Conservation (phyloP, 352 stramenopile genomes). For the Thalassiosira oceanica region DNA sequence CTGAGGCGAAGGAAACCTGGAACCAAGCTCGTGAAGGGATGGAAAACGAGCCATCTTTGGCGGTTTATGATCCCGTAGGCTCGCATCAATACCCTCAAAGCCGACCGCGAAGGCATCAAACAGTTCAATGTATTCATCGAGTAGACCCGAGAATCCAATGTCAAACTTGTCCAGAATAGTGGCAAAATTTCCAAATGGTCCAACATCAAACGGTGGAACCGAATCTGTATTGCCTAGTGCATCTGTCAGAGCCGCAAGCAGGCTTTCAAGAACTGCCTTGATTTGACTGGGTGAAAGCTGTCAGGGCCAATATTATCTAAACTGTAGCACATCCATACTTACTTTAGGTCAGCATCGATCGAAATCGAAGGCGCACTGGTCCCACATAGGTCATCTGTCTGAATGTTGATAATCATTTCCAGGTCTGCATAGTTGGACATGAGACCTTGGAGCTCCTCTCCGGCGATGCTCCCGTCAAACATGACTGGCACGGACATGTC, state of each 20-base stretch:
- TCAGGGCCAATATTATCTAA: too few relatives aligned
- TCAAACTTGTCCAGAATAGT: conserved; percentile 5
- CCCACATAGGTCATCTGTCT: conserved; percentile 11
- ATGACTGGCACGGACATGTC: too few relatives aligned
- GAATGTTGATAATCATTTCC: too few relatives aligned
- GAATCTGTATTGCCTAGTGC: too few relatives aligned
- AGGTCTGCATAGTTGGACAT: too few relatives aligned
- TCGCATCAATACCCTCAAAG: too few relatives aligned
- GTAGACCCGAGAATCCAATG: neutral
- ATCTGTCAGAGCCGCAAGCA: conserved; percentile 3
- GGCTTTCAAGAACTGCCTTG: too few relatives aligned
- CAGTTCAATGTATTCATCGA: conserved; percentile 4
- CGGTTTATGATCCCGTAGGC: too few relatives aligned
- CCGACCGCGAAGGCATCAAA: neutral
- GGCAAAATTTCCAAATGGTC: conserved; percentile 2
- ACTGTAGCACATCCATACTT: too few relatives aligned
- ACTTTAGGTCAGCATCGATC: conserved; percentile 6
- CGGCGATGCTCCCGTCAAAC: too few relatives aligned
- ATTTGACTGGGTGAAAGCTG: too few relatives aligned
- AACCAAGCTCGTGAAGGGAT: conserved; percentile 4
- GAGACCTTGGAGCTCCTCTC: too few relatives aligned
- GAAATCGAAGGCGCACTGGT: neutral
- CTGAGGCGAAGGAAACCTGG: conserved; percentile 2
- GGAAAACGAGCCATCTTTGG: conserved; percentile 3
- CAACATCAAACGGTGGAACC: neutral